These are phyloP conservation scores for Fusarium veterinarium DNA, from an alignment of 2,329 filamentous ascomycete genomes.

Conservation along the genomic window DNA sequence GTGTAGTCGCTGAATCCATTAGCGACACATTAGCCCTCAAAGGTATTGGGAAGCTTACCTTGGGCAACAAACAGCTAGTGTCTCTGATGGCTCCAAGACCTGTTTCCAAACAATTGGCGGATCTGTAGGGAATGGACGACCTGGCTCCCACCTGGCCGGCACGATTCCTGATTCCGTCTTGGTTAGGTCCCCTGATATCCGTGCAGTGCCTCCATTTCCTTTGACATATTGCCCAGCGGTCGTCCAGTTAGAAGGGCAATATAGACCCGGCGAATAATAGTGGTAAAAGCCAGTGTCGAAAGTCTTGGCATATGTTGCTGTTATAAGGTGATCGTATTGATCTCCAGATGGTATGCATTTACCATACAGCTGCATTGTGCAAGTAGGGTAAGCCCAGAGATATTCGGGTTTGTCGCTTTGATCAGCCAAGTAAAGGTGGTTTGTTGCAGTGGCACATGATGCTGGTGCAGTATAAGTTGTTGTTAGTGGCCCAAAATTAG, in stretches of 20 bases:
- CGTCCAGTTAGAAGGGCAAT: neutral
- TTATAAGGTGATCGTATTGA: neutral
- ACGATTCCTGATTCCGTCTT: neutral
- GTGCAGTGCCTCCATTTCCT: neutral
- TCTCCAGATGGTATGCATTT: neutral
- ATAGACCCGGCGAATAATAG: neutral
- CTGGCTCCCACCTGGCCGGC: rapidly evolving
- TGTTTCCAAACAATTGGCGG: neutral
- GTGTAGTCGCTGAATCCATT: constrained; percentile 16
- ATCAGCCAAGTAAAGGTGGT: neutral
- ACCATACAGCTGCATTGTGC: neutral
- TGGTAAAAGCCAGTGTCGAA: neutral
- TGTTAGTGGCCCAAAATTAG: neutral
- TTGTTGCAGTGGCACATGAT: neutral
- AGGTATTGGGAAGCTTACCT: constrained; percentile 10
- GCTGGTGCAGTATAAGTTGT: neutral
- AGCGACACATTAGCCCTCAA: neutral
- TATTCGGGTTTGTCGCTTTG: neutral
- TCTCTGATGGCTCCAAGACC: constrained; percentile 24
- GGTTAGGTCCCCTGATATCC: neutral
- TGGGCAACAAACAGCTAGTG: constrained; percentile 39
- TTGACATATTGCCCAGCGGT: neutral
- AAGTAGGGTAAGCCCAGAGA: neutral
- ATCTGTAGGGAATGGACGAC: neutral
- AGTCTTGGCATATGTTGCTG: neutral